These are phyloP conservation scores for Exophiala xenobiotica DNA, from an alignment of 2,329 filamentous ascomycete species.

Conservation along the genomic window DNA sequence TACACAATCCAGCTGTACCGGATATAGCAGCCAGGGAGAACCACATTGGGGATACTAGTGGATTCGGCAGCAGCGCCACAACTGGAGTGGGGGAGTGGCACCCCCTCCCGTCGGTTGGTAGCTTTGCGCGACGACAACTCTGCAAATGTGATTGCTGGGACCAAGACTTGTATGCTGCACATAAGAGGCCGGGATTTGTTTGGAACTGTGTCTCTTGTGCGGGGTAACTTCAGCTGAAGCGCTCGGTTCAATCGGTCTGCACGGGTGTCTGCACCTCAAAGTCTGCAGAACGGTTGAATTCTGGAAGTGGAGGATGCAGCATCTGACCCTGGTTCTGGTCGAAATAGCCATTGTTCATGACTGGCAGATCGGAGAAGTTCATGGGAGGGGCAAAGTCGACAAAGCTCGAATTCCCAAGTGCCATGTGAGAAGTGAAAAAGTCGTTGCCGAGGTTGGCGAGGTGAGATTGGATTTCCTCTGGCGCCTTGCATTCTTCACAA, in stretches of 20 bases:
- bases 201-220: no score
- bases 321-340: constrained; percentile 12
- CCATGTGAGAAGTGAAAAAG: constrained; percentile 26
- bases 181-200: no score
- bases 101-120: neutral
- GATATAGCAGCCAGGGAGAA: no score
- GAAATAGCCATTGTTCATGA: constrained; percentile 24
- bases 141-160: neutral
- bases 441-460: constrained; percentile 28
- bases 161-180: no score
- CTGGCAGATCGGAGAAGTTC: constrained; percentile 17
- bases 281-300: constrained; percentile 29
- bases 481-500: constrained; percentile 31
- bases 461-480: constrained; percentile 29
- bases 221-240: no score
- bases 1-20: no score
- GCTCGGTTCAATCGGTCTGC: constrained; percentile 27
- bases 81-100: neutral
- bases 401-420: constrained; percentile 10
- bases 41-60: no score
- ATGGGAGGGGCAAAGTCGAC: constrained; percentile 17
- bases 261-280: constrained; percentile 30
- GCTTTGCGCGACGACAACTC: neutral
- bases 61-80: neutral
- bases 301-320: constrained; percentile 29